Conservation (phyloP, 495 filamentous ascomycete genomes). For the Lophiostoma macrostomum region DNA sequence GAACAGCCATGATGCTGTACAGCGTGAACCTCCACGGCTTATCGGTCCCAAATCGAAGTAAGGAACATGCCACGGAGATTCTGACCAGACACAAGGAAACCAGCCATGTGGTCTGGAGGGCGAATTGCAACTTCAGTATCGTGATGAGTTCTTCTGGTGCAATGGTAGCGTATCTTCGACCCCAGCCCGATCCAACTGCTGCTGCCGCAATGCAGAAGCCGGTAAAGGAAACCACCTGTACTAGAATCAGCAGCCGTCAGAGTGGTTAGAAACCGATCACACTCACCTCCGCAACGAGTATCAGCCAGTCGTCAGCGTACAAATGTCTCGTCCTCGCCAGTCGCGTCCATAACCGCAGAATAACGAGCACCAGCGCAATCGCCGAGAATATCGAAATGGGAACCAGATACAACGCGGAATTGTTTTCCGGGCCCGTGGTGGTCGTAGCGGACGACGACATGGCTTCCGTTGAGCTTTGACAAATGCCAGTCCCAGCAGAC, state of each 20-base stretch:
- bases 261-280: background rate
- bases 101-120: slow-evolving; percentile 15
- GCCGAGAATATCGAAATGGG: background rate
- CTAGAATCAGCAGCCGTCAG: background rate
- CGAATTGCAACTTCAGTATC: slow-evolving; percentile 19
- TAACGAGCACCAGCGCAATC: slow-evolving; percentile 1
- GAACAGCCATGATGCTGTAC: slow-evolving; percentile 12
- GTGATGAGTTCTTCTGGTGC: background rate
- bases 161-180: background rate
- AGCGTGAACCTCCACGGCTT: slow-evolving; percentile 1
- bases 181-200: slow-evolving; percentile 12
- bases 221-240: slow-evolving; percentile 6
- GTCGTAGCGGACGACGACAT: background rate
- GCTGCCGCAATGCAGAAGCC: slow-evolving; percentile 1
- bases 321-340: background rate
- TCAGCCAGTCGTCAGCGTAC: slow-evolving; percentile 15
- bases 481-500: background rate
- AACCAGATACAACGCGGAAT: slow-evolving; percentile 3
- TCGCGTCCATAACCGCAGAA: slow-evolving; percentile 4
- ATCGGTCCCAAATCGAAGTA: slow-evolving; percentile 10
- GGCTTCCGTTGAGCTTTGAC: background rate
- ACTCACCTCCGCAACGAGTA: slow-evolving; percentile 5
- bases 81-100: slow-evolving; percentile 11
- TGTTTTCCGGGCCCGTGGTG: background rate
- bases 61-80: slow-evolving; percentile 9